Percentiles rank a stretch among this genome's conserved stretches.
These are phyloP conservation scores for Phytophthora citricola DNA, from an alignment of 352 stramenopile species.

Conservation along the genomic window DNA sequence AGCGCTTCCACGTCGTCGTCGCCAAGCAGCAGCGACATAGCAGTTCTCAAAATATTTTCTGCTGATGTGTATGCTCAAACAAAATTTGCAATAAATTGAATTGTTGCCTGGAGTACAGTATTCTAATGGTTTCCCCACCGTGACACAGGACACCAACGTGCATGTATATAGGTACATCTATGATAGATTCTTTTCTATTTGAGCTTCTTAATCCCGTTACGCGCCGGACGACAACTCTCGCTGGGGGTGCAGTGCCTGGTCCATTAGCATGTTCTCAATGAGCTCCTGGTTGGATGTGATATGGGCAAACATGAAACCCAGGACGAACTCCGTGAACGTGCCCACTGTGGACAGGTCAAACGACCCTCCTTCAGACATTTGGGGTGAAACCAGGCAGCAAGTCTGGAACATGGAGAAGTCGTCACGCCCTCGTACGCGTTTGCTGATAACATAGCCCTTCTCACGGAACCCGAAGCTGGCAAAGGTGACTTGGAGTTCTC, in stretches of 20 bases:
- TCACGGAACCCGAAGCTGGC: slow-evolving; percentile 46
- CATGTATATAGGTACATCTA: too few relatives aligned
- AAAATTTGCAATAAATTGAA: not conserved
- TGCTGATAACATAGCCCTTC: slow-evolving; percentile 53
- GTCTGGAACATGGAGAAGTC: slow-evolving; percentile 46
- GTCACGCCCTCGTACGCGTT: slow-evolving; percentile 28
- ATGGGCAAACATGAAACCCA: slow-evolving; percentile 42
- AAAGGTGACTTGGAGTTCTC: slow-evolving; percentile 46
- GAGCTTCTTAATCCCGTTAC: not conserved
- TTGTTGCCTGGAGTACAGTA: too few relatives aligned
- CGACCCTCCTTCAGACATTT: slow-evolving; percentile 33
- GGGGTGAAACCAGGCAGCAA: slow-evolving; percentile 43
- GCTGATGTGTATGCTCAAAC: not conserved
- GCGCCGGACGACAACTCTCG: not conserved
- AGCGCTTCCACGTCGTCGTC: slow-evolving; percentile 38
- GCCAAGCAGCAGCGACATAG: slow-evolving; percentile 41
- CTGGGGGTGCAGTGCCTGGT: slow-evolving; percentile 32
- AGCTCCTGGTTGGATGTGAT: slow-evolving; percentile 44
- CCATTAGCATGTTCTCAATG: slow-evolving; percentile 49
- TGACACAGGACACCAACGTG: too few relatives aligned
- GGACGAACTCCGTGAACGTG: slow-evolving; percentile 45
- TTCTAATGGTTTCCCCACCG: too few relatives aligned
- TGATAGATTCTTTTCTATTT: slow-evolving; percentile 2
- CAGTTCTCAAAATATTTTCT: not conserved
- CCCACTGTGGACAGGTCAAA: slow-evolving; percentile 38